phyloP scores from a whole-genome alignment of 1,284 basidiomycete genomes.

The Athelia psychrophila region DNA sequence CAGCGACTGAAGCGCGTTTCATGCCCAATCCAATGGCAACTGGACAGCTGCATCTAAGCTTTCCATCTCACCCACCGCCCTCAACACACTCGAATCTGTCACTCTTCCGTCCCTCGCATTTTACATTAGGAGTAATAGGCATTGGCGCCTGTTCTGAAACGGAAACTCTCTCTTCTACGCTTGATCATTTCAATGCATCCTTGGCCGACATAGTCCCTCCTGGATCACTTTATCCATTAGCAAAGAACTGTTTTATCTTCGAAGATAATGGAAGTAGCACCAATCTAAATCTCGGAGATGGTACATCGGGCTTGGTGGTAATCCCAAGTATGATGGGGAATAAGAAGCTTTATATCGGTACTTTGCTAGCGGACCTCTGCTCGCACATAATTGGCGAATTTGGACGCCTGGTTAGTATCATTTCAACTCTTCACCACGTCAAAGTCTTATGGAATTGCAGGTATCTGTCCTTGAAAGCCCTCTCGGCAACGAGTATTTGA shows the following conservation, averaged over 20 bases:
- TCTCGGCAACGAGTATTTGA: slow-evolving; percentile 73
- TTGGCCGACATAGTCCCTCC: slow-evolving; percentile 63
- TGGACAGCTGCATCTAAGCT: slow-evolving; percentile 73
- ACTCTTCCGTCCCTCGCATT: slow-evolving; percentile 74
- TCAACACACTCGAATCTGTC: slow-evolving; percentile 54
- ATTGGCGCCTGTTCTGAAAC: slow-evolving; percentile 63
- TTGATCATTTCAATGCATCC: slow-evolving; percentile 62
- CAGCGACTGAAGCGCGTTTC: slow-evolving; percentile 58
- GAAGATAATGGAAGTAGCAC: slow-evolving; percentile 63
- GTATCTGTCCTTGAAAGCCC: slow-evolving; percentile 66
- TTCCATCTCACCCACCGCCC: slow-evolving; percentile 66
- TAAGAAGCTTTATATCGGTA: slow-evolving; percentile 80
- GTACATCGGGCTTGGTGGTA: slow-evolving; percentile 61
- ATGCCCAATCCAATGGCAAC: slow-evolving; percentile 76
- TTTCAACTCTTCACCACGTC: slow-evolving; percentile 1
- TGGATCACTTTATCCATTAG: slow-evolving; percentile 70
- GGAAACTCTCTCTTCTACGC: slow-evolving; percentile 56
- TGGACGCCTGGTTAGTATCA: slow-evolving; percentile 62
- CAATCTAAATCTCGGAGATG: slow-evolving; percentile 54
- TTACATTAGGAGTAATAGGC: slow-evolving; percentile 78
- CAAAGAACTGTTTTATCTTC: slow-evolving; percentile 77
- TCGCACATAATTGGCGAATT: slow-evolving; percentile 84
- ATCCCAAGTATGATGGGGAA: slow-evolving; percentile 80
- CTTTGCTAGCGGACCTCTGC: slow-evolving; percentile 83
- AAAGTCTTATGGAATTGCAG: slow-evolving; percentile 31